A percentile compares a stretch with the other conserved stretches of the same genome.
These are phyloP conservation scores for Phanerochaete sordida DNA, from an alignment of 768 basidiomycete species.

Conservation along the genomic window DNA sequence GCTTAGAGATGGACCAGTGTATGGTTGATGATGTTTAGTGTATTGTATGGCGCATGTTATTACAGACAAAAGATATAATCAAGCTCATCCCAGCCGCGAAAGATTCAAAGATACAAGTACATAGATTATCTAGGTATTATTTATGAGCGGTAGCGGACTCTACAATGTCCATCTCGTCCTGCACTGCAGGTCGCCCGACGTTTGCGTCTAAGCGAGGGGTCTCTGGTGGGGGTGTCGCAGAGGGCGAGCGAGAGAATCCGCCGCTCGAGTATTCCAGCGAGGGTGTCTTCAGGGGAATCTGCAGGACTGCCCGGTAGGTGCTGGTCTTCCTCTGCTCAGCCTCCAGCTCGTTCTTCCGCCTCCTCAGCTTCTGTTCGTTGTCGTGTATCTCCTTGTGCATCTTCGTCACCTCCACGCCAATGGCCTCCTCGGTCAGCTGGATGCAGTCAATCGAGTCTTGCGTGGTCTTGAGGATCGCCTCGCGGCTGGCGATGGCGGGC, in stretches of 20 bases:
- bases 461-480: neutral
- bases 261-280: neutral
- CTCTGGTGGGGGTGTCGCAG: neutral
- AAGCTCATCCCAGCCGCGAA: no score
- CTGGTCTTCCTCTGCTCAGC: neutral
- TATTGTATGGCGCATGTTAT: no score
- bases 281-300: neutral
- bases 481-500: neutral
- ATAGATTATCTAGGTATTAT: no score
- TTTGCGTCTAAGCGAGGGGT: neutral
- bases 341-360: neutral
- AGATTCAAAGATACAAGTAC: no score
- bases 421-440: neutral
- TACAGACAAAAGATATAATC: no score
- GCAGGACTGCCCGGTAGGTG: neutral
- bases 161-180: no score
- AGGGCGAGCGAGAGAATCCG: neutral
- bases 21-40: no score
- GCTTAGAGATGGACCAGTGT: no score
- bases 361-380: neutral
- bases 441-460: neutral
- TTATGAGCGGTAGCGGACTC: no score
- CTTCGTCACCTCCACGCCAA: neutral
- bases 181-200: no score
- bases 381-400: neutral